Evolutionary conservation across 73 alveolate genomes (phyloP), one percentile per base, ranked within the genome.

Genomic region (Chromera velia): DNA sequence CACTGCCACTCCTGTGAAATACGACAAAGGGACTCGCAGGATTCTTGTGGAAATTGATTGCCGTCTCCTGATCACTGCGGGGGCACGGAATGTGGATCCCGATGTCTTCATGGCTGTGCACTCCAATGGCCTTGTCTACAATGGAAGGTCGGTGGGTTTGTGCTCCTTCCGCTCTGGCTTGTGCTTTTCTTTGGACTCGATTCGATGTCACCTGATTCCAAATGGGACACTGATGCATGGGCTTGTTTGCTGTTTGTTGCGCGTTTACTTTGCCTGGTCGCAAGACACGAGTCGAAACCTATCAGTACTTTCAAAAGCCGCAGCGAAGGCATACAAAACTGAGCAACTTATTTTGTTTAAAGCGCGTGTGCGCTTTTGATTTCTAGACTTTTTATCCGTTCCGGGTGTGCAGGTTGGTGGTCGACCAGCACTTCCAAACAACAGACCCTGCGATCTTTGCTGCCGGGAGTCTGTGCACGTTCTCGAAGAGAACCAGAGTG

Each of bases 361-460:
- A n/a, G n/a, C n/a, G n/a, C n/a, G n/a, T n/a, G n/a, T n/a, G n/a
- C n/a, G n/a, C n/a, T n/a, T n/a, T n/a, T 34, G 34, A 27, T 1
- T 34, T 34, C 33, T 67, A 6, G 40, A 9, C 10, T 27, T 0
- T 26, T 0, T 0, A 32, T 0, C 17, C 28, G 74, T 27, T 18
- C 49, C 47, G 55, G 48, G 26, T 17, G 49, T 73, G 82, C 29
- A 33, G 83, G n/a, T 87, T 94, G 31, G 92, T 94, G 49, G 96
- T 94, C 71, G 95, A 92, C 74, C 93, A 94, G 90, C 88, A 91
- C 78, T 94, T 92, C 89, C 88, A 92, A 80, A 91, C 97, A 18
- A 94, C 98, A 24, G 98, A 94, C 82, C 91, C 91, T 9, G 90
- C 91, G 32, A 94, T 94, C 81, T 94, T 90, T 74, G 98, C 96